phyloP scores from a whole-genome alignment of 257 asterid species.

The Ophiorrhiza pumila region DNA sequence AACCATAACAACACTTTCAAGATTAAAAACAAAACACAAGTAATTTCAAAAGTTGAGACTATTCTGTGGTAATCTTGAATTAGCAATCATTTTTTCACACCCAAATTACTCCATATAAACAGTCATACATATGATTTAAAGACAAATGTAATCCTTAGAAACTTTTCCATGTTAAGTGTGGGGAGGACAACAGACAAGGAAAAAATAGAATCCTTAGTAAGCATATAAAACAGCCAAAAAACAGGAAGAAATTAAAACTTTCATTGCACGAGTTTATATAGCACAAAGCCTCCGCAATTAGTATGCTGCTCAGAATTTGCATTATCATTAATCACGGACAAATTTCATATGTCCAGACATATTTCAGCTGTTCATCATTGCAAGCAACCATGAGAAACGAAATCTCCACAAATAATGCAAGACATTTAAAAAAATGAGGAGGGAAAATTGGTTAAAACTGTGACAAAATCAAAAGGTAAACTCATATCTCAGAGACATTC shows the following conservation, averaged over 20 bases:
- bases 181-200: neutral
- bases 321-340: slow-evolving; percentile 49
- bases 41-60: neutral
- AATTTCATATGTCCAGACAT: slow-evolving; percentile 75
- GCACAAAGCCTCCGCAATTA: neutral
- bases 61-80: neutral
- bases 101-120: neutral
- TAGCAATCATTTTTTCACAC: neutral
- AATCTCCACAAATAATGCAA: neutral
- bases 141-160: neutral
- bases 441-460: neutral
- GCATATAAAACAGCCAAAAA: no score
- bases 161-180: neutral
- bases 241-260: neutral
- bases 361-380: slow-evolving; percentile 46
- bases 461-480: neutral
- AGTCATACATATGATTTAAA: neutral
- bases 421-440: neutral
- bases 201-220: neutral
- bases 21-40: neutral
- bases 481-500: slow-evolving; percentile 45
- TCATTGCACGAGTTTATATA: neutral
- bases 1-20: no score
- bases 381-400: slow-evolving; percentile 11
- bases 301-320: slow-evolving; percentile 45